Base-by-base conservation (phyloP, 2,329 filamentous ascomycete genomes). In the Eurotiales sp. region DNA sequence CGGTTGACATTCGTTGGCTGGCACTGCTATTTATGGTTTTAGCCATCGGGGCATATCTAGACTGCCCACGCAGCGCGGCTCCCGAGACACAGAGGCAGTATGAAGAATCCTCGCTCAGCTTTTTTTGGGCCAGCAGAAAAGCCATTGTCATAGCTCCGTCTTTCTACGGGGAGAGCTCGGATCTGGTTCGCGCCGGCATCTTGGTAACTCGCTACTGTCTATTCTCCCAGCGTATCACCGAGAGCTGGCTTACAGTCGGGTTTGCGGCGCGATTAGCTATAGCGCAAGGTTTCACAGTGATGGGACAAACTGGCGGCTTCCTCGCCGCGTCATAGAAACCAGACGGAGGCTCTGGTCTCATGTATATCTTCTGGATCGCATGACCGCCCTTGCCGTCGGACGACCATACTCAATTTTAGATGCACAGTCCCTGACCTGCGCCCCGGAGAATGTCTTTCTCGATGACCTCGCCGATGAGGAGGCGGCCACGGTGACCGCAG, bases 211-310 rank as follows among this genome's bases (percentile, higher is more conserved):
- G 68, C 0, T 73, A 73, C 55, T 60, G 72, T 14, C 65, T 72
- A 19, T 71, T 72, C 44, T 56, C 66, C n/a, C 59, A 68, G 23
- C 63, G 70, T 39, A 64, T 66, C 1, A 62, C 70, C 0, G 71
- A 73, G 52, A 64, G 64, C 4, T 74, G 71, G 71, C 62, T 74
- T 1, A 74, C 71, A 1, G 65, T 65, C 3, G 69, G 70, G 53
- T 72, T 74, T 39, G 71, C 71, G 1, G 70, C 72, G 57, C 68
- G 71, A 12, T 71, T 73, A 66, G 72, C 71, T 4, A 69, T 72
- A 51, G 71, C 69, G 0, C 71, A 74, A 46, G 71, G 71, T 72
- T 73, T 61, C 71, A 74, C 48, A 68, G 73, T 19, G 72, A 74
- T 52, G 71, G 71, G 7, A 67, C 69, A 51, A 60, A 66, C 14